Evolutionary conservation across 2,329 filamentous ascomycete species (phyloP).

Genomic region (Calonectria montana): DNA sequence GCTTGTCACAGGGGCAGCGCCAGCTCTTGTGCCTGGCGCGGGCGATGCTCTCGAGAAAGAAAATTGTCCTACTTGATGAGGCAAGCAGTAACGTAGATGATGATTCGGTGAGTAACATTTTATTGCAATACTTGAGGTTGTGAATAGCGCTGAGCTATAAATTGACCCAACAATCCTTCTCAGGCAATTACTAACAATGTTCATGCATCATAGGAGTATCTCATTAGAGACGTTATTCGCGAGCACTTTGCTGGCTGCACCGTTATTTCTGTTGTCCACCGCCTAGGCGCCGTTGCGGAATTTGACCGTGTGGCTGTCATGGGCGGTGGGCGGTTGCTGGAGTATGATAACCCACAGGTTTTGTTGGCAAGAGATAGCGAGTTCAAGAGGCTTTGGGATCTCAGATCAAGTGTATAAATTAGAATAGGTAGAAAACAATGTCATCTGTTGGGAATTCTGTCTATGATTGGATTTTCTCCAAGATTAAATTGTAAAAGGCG

Average conservation of each 20-base stretch:
- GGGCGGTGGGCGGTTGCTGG: slow-evolving; percentile 18
- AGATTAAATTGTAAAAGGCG: too few species aligned
- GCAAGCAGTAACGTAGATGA: slow-evolving; percentile 50
- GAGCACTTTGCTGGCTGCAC: slow-evolving; percentile 58
- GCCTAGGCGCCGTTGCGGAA: slow-evolving; percentile 23
- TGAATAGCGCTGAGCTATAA: too few species aligned
- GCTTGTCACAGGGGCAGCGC: slow-evolving; percentile 55
- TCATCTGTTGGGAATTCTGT: too few species aligned
- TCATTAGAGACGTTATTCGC: slow-evolving; percentile 48
- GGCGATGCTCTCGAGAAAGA: slow-evolving; percentile 49
- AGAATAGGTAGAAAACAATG: too few species aligned
- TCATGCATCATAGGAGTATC: slow-evolving; percentile 33
- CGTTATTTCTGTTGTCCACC: slow-evolving; percentile 58
- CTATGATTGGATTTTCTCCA: too few species aligned
- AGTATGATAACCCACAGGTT: slow-evolving; percentile 25
- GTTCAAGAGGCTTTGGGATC: slow-evolving; percentile 23
- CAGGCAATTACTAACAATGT: too few species aligned
- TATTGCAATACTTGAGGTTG: too few species aligned
- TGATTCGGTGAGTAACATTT: slow-evolving; percentile 31
- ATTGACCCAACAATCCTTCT: too few species aligned
- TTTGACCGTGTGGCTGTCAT: slow-evolving; percentile 28
- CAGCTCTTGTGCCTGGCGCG: slow-evolving; percentile 56
- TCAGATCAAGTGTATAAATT: neutral
- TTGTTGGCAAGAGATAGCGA: slow-evolving; percentile 24
- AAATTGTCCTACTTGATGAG: slow-evolving; percentile 54